These are phyloP conservation scores for Cladosporium austrohemisphaericum DNA, from an alignment of 2,329 filamentous ascomycete genomes.

Conservation along the genomic window DNA sequence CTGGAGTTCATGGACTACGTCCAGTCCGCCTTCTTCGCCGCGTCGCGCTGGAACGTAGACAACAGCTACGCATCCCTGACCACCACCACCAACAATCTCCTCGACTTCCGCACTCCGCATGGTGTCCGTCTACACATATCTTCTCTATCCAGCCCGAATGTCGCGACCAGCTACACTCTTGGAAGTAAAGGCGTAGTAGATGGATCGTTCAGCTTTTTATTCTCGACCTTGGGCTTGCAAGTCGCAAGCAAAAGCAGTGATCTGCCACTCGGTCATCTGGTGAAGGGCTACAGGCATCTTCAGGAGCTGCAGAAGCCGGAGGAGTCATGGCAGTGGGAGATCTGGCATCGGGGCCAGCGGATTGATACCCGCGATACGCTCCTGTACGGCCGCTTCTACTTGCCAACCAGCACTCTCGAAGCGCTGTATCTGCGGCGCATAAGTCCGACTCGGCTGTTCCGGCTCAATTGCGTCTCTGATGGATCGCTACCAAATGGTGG, in stretches of 20 bases:
- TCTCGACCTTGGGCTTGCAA: slow-evolving; percentile 76
- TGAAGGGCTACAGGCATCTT: slow-evolving; percentile 79
- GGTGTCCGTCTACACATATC: slow-evolving; percentile 84
- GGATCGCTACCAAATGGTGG: slow-evolving; percentile 69
- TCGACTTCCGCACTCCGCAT: slow-evolving; percentile 82
- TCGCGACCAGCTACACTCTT: slow-evolving; percentile 89
- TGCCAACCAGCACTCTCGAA: slow-evolving; percentile 81
- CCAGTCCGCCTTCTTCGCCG: slow-evolving; percentile 82
- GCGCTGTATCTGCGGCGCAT: slow-evolving; percentile 78
- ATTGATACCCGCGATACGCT: slow-evolving; percentile 55
- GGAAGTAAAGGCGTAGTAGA: slow-evolving; percentile 88
- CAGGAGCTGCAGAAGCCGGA: slow-evolving; percentile 58
- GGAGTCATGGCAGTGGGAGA: slow-evolving; percentile 50
- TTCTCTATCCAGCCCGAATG: slow-evolving; percentile 86
- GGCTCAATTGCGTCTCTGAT: slow-evolving; percentile 74
- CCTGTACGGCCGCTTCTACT: slow-evolving; percentile 73
- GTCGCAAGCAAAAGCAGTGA: slow-evolving; percentile 66
- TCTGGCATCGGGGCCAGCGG: slow-evolving; percentile 50
- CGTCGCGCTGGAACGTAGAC: slow-evolving; percentile 83
- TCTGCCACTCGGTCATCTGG: slow-evolving; percentile 71
- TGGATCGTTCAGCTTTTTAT: slow-evolving; percentile 95
- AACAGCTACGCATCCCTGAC: slow-evolving; percentile 88
- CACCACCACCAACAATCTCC: slow-evolving; percentile 75
- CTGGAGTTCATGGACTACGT: slow-evolving; percentile 97
- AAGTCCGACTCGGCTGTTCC: slow-evolving; percentile 72